Conservation (phyloP, 2,329 filamentous ascomycete species). For the Ophiostoma tasmaniense region DNA sequence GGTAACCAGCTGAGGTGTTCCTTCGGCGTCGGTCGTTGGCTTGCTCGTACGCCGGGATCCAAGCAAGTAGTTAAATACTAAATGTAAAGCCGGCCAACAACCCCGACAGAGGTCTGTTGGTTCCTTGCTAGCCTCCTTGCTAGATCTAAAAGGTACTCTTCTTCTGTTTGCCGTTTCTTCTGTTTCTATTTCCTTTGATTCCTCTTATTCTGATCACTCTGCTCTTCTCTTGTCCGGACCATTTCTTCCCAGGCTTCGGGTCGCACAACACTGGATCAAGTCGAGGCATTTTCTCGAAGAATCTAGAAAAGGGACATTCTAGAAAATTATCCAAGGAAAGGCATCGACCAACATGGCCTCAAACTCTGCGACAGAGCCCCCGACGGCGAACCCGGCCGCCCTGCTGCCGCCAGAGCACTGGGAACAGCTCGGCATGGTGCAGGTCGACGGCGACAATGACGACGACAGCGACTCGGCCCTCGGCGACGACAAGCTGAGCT, state of each 20-base stretch:
- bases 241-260: neutral
- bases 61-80: neutral
- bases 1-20: neutral
- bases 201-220: neutral
- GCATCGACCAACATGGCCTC: too few species aligned
- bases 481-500: slow-evolving; percentile 8
- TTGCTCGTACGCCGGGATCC: too few species aligned
- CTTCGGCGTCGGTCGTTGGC: too few species aligned
- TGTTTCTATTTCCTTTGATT: too few species aligned
- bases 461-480: slow-evolving; percentile 13
- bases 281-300: neutral
- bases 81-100: neutral
- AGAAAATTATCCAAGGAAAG: too few species aligned
- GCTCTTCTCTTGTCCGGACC: neutral
- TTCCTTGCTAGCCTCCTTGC: neutral
- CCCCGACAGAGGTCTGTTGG: neutral
- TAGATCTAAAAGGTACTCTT: too few species aligned
- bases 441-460: slow-evolving; percentile 1
- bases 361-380: neutral
- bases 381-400: neutral
- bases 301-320: too few species aligned
- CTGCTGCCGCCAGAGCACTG: slow-evolving; percentile 7
- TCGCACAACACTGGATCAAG: neutral
- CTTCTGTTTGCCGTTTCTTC: too few species aligned
- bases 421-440: neutral